Evolutionary conservation across 2,329 filamentous ascomycete genomes (phyloP).

Genomic region (Fusarium annulatum): DNA sequence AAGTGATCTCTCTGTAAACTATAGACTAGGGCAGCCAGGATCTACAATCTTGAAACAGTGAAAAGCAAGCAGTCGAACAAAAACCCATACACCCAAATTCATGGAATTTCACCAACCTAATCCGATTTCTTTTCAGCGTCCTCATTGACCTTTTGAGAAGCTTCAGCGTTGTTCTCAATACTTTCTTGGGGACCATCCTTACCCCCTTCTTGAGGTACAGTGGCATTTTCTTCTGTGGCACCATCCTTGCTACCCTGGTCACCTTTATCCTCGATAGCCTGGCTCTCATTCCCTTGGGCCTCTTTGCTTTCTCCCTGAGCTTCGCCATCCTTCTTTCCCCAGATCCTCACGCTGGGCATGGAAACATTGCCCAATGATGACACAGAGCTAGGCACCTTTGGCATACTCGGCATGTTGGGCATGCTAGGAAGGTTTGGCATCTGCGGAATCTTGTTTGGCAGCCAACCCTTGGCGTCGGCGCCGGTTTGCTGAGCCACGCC

Average conservation of each 20-base stretch:
- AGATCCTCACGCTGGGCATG: slow-evolving; percentile 48
- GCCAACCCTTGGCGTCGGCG: slow-evolving; percentile 56
- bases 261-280: not conserved
- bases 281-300: not conserved
- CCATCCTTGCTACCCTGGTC: not conserved
- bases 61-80: not conserved
- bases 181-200: not conserved
- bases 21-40: not conserved
- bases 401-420: slow-evolving; percentile 47
- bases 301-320: not conserved
- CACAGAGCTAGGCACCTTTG: slow-evolving; percentile 44
- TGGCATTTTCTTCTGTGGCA: not conserved
- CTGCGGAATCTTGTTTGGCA: slow-evolving; percentile 55
- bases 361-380: slow-evolving; percentile 48
- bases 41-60: not conserved
- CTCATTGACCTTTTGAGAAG: not conserved
- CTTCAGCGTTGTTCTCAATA: not conserved
- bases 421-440: slow-evolving; percentile 51
- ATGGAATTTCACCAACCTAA: not conserved
- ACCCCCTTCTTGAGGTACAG: not conserved
- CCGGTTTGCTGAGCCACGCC: slow-evolving; percentile 61
- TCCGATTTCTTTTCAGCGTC: not conserved
- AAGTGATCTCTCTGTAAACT: not conserved
- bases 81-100: too few species aligned
- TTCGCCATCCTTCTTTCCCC: slow-evolving; percentile 40